Conservation (phyloP, 1,284 basidiomycete species). For the Inonotus obliquus region DNA sequence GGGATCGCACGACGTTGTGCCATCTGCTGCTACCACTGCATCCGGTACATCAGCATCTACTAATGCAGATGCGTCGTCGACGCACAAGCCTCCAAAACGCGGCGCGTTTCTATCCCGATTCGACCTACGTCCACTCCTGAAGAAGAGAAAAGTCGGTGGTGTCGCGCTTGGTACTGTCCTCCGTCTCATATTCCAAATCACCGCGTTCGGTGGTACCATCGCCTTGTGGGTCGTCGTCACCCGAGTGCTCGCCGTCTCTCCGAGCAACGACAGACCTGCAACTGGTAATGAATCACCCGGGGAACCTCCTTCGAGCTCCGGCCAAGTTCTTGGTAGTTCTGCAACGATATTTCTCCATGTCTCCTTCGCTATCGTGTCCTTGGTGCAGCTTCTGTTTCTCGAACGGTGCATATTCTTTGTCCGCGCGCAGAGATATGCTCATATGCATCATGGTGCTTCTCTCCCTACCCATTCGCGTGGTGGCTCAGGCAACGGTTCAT, state of each 20-base stretch:
- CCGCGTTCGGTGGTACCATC: slow-evolving; percentile 45
- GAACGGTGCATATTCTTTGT: slow-evolving; percentile 58
- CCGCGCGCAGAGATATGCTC: slow-evolving; percentile 58
- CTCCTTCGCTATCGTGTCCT: slow-evolving; percentile 43
- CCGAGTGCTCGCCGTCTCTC: slow-evolving; percentile 23
- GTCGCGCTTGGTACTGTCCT: slow-evolving; percentile 44
- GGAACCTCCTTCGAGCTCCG: neutral
- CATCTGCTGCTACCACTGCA: slow-evolving; percentile 14
- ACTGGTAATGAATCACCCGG: slow-evolving; percentile 1
- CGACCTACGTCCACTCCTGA: slow-evolving; percentile 23
- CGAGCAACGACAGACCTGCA: slow-evolving; percentile 1
- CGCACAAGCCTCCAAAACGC: slow-evolving; percentile 28
- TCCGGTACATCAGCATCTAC: slow-evolving; percentile 1
- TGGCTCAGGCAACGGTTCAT: slow-evolving; percentile 19
- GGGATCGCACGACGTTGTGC: slow-evolving; percentile 21
- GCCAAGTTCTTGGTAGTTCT: slow-evolving; percentile 21
- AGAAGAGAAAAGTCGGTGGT: slow-evolving; percentile 38
- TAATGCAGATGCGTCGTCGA: slow-evolving; percentile 23
- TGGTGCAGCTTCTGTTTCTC: slow-evolving; percentile 54
- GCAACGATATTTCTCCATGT: slow-evolving; percentile 54
- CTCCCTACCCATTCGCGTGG: slow-evolving; percentile 39
- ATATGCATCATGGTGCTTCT: slow-evolving; percentile 52
- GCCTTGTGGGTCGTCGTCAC: slow-evolving; percentile 50
- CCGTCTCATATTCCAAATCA: slow-evolving; percentile 38
- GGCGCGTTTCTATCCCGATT: slow-evolving; percentile 34